These are phyloP conservation scores for Eucalyptus urophylla DNA, from an alignment of 345 rosid genomes.

Conservation along the genomic window DNA sequence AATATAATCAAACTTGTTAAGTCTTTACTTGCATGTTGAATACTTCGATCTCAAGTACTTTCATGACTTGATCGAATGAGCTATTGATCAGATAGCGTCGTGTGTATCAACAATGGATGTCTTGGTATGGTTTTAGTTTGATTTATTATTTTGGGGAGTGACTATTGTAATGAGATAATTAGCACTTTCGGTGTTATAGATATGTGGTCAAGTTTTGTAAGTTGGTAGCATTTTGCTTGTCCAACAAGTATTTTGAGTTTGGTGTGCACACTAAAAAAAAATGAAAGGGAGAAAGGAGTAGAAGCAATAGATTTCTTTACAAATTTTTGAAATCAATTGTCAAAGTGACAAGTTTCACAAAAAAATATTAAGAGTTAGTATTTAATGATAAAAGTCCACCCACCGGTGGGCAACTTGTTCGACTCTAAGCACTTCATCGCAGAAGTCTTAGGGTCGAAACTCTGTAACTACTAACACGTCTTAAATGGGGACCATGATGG, in stretches of 20 bases:
- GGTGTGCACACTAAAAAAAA: not conserved
- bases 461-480: too few species aligned
- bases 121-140: not conserved
- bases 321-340: accelerated
- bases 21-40: not conserved
- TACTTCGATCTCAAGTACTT: not conserved
- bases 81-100: accelerated
- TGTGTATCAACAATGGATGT: accelerated
- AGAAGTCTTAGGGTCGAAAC: too few species aligned
- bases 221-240: not conserved
- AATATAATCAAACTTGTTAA: not conserved
- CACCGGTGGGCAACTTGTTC: too few species aligned
- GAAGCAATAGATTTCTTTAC: accelerated
- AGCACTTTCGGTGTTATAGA: too few species aligned
- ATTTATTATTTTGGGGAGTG: not conserved
- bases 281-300: not conserved
- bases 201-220: not conserved
- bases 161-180: too few species aligned
- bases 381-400: not conserved
- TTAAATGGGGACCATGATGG: accelerated
- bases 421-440: accelerated
- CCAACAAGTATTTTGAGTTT: not conserved
- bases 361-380: accelerated
- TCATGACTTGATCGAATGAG: not conserved
- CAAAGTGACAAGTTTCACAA: not conserved